Percentiles rank a stretch among this genome's conserved stretches.
phyloP scores from a whole-genome alignment of 345 rosid species.

The Gossypium herbaceum region DNA sequence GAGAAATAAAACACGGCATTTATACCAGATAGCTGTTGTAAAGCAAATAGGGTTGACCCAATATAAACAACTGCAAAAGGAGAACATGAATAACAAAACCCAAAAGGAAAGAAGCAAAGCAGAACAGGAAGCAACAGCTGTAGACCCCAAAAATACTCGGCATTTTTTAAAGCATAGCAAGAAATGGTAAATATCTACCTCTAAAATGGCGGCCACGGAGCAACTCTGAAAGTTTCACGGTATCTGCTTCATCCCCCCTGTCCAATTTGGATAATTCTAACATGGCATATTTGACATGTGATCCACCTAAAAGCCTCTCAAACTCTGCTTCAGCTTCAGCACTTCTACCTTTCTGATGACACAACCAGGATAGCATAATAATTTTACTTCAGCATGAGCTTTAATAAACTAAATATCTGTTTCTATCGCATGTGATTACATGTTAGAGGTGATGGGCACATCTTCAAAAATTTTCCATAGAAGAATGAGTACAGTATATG shows the following conservation, averaged over 20 bases:
- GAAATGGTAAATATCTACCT: slow-evolving; percentile 48
- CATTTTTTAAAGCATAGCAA: background rate
- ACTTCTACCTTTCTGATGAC: slow-evolving; percentile 70
- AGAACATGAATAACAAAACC: slow-evolving; percentile 67
- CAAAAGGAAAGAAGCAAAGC: slow-evolving; percentile 24
- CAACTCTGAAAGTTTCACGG: slow-evolving; percentile 64
- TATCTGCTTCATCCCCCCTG: slow-evolving; percentile 59
- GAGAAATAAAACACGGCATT: slow-evolving; percentile 99
- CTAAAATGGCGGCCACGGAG: slow-evolving; percentile 72
- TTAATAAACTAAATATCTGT: background rate
- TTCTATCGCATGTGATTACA: background rate
- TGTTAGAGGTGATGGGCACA: background rate
- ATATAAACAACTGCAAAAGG: slow-evolving; percentile 99
- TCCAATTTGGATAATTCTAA: slow-evolving; percentile 73
- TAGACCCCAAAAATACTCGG: slow-evolving; percentile 8
- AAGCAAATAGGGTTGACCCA: slow-evolving; percentile 99
- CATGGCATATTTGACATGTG: slow-evolving; percentile 77
- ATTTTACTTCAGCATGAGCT: slow-evolving; percentile 16
- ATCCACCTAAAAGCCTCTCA: slow-evolving; percentile 77
- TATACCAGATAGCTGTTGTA: slow-evolving; percentile 99
- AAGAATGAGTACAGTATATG: background rate
- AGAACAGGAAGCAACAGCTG: slow-evolving; percentile 10
- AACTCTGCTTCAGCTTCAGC: slow-evolving; percentile 84
- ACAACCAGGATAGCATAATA: slow-evolving; percentile 20
- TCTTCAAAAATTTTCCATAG: background rate